A percentile compares a stretch with the other conserved stretches of the same genome.
Conservation (phyloP, 331 rosid genomes). For the Quercus tomentella region DNA sequence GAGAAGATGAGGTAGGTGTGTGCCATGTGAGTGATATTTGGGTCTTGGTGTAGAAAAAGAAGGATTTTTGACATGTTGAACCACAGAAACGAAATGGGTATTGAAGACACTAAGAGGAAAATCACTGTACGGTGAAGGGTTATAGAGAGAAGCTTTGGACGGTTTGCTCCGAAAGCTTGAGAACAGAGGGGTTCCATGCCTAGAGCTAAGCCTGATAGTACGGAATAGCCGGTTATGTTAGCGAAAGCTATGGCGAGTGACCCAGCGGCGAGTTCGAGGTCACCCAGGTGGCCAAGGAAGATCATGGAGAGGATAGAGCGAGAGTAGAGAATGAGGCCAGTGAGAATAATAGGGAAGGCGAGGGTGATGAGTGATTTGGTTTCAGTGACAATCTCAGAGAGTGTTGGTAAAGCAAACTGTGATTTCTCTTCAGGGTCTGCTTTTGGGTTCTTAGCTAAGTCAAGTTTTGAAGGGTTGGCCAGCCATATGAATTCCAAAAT, state of each 20-base stretch:
- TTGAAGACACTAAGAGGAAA: slow-evolving; percentile 52
- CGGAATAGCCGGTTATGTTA: slow-evolving; percentile 83
- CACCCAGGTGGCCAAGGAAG: slow-evolving; percentile 72
- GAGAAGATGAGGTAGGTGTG: slow-evolving; percentile 53
- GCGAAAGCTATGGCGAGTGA: slow-evolving; percentile 86
- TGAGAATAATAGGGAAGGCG: slow-evolving; percentile 59
- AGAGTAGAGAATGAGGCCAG: slow-evolving; percentile 73
- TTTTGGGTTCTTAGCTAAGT: background rate
- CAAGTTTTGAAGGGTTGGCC: background rate
- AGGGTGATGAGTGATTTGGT: slow-evolving; percentile 45
- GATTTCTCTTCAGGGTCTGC: slow-evolving; percentile 15
- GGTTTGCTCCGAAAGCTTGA: slow-evolving; percentile 89
- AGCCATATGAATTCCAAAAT: slow-evolving; percentile 5
- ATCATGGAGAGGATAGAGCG: slow-evolving; percentile 82
- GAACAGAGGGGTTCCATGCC: slow-evolving; percentile 97
- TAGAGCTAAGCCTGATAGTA: slow-evolving; percentile 69
- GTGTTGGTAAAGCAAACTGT: background rate
- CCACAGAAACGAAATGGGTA: slow-evolving; percentile 83
- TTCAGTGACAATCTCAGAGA: slow-evolving; percentile 33
- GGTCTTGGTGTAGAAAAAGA: slow-evolving; percentile 40
- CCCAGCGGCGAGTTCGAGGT: slow-evolving; percentile 69
- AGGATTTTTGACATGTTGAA: slow-evolving; percentile 52
- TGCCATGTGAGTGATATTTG: slow-evolving; percentile 41
- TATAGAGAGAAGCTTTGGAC: slow-evolving; percentile 60
- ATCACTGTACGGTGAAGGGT: slow-evolving; percentile 77